A percentile compares a stretch with the other conserved stretches of the same genome.
phyloP scores from a whole-genome alignment of 225 moss, liverwort and hornwort species.

The Anthoceros angustus region DNA sequence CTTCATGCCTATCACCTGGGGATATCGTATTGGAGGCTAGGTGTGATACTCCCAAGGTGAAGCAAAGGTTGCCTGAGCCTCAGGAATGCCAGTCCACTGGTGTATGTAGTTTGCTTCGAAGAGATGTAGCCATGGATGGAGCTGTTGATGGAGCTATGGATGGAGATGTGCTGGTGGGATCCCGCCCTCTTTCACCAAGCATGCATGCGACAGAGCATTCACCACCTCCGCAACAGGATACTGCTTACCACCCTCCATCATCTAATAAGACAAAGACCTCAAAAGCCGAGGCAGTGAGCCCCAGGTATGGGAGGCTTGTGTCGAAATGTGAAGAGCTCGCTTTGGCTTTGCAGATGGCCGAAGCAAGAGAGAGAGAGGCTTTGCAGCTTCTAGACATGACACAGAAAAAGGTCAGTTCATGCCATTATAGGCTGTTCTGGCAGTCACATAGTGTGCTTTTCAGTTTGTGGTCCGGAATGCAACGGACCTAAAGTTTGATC shows the following conservation, averaged over 20 bases:
- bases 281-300: slow-evolving; percentile 21
- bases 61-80: too few relatives aligned
- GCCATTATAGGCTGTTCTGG: background rate
- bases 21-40: too few relatives aligned
- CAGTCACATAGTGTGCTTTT: background rate
- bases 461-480: background rate
- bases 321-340: slow-evolving; percentile 40
- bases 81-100: too few relatives aligned
- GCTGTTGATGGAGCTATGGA: background rate
- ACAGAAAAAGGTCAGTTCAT: slow-evolving; percentile 3
- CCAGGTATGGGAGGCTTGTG: slow-evolving; percentile 35
- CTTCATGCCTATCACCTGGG: too few relatives aligned
- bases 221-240: slow-evolving; percentile 18
- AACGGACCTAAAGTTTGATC: too few relatives aligned
- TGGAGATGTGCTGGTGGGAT: background rate
- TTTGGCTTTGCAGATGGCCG: slow-evolving; percentile 39
- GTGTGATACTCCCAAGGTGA: too few relatives aligned
- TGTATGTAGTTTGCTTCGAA: too few relatives aligned
- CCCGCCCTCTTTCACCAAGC: background rate
- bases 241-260: background rate
- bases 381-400: slow-evolving; percentile 34
- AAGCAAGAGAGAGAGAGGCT: slow-evolving; percentile 35
- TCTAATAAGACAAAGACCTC: background rate
- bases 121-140: too few relatives aligned
- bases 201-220: background rate